A percentile compares a stretch with the other conserved stretches of the same genome.
phyloP scores from a whole-genome alignment of 352 stramenopile species.

The Aphanomyces astaci region DNA sequence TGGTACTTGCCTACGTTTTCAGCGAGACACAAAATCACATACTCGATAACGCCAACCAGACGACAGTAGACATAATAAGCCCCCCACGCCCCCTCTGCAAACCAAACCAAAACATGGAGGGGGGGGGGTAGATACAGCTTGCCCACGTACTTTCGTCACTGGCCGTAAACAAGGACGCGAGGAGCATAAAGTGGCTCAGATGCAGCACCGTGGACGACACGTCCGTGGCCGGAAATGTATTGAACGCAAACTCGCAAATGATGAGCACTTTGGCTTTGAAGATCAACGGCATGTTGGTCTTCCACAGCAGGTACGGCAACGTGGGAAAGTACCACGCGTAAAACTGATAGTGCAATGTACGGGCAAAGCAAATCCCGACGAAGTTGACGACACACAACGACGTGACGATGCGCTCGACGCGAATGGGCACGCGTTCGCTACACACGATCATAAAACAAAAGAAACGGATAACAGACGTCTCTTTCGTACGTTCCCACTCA shows the following conservation, averaged over 20 bases:
- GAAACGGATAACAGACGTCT: no score
- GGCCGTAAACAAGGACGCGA: conserved; percentile 29
- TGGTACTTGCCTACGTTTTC: conserved; percentile 56
- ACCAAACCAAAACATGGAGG: no score
- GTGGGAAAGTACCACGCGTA: conserved; percentile 95
- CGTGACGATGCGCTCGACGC: conserved; percentile 74
- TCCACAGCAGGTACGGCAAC: conserved; percentile 91
- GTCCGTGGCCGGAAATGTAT: conserved; percentile 92
- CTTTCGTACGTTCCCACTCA: no score
- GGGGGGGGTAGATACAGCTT: no score
- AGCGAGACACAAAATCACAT: conserved; percentile 30
- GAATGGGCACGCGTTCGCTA: conserved; percentile 69
- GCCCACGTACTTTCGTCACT: conserved; percentile 17
- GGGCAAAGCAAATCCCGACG: conserved; percentile 93
- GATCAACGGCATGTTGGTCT: conserved; percentile 72
- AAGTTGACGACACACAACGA: conserved; percentile 92
- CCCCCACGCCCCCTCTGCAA: no score
- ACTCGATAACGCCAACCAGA: no score
- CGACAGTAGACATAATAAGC: no score
- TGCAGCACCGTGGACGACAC: conserved; percentile 89
- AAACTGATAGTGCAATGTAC: conserved; percentile 99
- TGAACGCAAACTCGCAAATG: conserved; percentile 89
- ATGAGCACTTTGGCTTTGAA: conserved; percentile 79
- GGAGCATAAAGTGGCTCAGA: conserved; percentile 80
- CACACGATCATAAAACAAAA: no score